Base-by-base conservation (phyloP, 805 yeast genomes). In the Starmerella riodocensis region DNA sequence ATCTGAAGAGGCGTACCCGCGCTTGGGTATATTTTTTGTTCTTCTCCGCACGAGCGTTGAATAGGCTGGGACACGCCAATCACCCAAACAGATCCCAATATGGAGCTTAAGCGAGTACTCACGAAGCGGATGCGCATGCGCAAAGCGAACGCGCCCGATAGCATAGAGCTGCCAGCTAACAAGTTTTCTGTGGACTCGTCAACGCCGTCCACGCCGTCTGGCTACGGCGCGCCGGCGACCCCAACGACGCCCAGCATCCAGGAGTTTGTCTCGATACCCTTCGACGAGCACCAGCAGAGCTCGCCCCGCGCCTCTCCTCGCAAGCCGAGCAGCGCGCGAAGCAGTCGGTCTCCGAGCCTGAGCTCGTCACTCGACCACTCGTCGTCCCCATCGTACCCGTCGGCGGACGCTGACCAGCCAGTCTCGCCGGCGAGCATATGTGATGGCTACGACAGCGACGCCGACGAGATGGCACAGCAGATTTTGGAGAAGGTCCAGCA, bases 401-500 rank as follows among this genome's bases (percentile, higher is more conserved):
- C 29, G 18, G 18, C 24, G 13, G 38, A 6, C n/a, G 39, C 17
- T 7, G 31, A 28, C 17, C 17, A 25, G 32, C 49, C 49, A 4
- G 16, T 38, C n/a, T 43, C 50, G 20, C 49, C 51, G 3, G 37
- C 32, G 18, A 42, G 47, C 17, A 11, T 38, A 3, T 19, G 17
- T 14, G 41, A 35, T 34, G 30, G 13, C 11, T 34, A 24, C 9
- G 57, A 49, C 27, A 50, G 45, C 19, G 43, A 32, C 6, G 60
- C 60, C 29, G 62, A 58, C 39, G 56, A 51, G 32, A 58, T 58
- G 55, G 62, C 62, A 19, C 53, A 52, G 49, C 41, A 53, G 24
- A 58, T 58, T 37, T 46, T 58, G 32, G 57, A 53, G 25, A 49
- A 53, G 34, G 61, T 57, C 30, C 44, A 39, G 24, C 13, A 36